phyloP scores from a whole-genome alignment of 768 basidiomycete species.

The Xanthoconium purpureum region DNA sequence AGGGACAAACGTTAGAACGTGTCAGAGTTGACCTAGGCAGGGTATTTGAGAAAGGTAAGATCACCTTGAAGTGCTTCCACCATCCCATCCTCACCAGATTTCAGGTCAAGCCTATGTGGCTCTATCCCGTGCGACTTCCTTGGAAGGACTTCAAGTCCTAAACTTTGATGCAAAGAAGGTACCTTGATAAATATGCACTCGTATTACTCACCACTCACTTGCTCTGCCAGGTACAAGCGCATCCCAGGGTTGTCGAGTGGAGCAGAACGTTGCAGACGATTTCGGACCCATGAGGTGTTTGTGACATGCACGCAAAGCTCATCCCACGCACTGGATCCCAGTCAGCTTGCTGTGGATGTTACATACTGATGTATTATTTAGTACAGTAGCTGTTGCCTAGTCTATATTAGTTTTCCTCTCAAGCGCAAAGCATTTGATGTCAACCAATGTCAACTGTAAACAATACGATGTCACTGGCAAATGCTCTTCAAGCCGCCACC shows the following conservation, averaged over 20 bases:
- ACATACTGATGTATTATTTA: background rate
- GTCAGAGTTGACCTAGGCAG: slow-evolving; percentile 92
- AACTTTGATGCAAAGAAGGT: slow-evolving; percentile 78
- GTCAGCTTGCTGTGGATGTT: background rate
- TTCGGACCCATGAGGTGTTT: slow-evolving; percentile 10
- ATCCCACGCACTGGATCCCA: background rate
- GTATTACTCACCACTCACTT: slow-evolving; percentile 1
- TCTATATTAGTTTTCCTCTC: background rate
- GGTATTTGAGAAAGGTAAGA: slow-evolving; percentile 86
- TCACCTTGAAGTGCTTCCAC: background rate
- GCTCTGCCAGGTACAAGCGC: slow-evolving; percentile 55
- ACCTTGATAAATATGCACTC: slow-evolving; percentile 1
- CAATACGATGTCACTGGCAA: no score
- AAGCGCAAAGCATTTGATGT: background rate
- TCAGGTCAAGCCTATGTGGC: slow-evolving; percentile 89
- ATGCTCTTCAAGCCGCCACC: no score
- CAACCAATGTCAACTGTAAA: no score
- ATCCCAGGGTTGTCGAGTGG: slow-evolving; percentile 72
- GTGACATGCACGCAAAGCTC: background rate
- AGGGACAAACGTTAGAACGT: slow-evolving; percentile 93
- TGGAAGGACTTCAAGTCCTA: slow-evolving; percentile 82
- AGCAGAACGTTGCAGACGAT: slow-evolving; percentile 63
- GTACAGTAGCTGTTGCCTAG: background rate
- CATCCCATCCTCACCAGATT: background rate
- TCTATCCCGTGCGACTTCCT: slow-evolving; percentile 81